Base-by-base conservation (phyloP, 306 rosid species). In the Quillaja saponaria region DNA sequence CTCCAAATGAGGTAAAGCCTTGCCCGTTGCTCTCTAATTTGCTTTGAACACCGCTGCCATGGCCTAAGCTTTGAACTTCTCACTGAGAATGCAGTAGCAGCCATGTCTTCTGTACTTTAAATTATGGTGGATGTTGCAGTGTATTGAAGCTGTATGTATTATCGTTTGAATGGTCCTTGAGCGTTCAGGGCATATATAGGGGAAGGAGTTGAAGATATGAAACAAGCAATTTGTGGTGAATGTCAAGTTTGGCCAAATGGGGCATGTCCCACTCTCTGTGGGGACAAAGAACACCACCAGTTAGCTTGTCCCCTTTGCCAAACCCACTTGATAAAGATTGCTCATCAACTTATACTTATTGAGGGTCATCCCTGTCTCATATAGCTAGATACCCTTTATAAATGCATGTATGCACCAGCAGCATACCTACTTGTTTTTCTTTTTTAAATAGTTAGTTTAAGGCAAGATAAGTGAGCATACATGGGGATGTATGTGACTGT, bases 1-100 rank as follows among this genome's bases (percentile, higher is more conserved):
- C 96, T 92, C 99, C 99, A 89, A 9, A 89, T 85, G 69, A 92
- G 85, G 78, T 92, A 92, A 63, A 92, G 90, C 73, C 99, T 66
- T 3, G 94, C 86, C 58, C 89, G 75, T 40, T 85, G 96, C 74
- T 92, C 89, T 56, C 87, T 62, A 18, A 87, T 69, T 46, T 84
- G 95, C 76, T 82, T 91, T 10, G 96, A 91, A 71, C 96, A 81
- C 59, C 85, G 57, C 16, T 74, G 79, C 85, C 75, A 80, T 25
- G 90, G 67, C 17, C 85, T 49, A 39, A 68, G 10, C 89, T 89
- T 92, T 45, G 85, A 73, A 49, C 80, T 62, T 65, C 82, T 81
- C 14, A 78, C 58, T 10, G 90, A 82, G 66, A 76, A 76, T 21
- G 78, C 73, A 48, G 20, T 75, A 8, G 73, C 72, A 49, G 78